Evolutionary conservation across 768 basidiomycete genomes (phyloP).

Genomic region (Podaxis sp.): DNA sequence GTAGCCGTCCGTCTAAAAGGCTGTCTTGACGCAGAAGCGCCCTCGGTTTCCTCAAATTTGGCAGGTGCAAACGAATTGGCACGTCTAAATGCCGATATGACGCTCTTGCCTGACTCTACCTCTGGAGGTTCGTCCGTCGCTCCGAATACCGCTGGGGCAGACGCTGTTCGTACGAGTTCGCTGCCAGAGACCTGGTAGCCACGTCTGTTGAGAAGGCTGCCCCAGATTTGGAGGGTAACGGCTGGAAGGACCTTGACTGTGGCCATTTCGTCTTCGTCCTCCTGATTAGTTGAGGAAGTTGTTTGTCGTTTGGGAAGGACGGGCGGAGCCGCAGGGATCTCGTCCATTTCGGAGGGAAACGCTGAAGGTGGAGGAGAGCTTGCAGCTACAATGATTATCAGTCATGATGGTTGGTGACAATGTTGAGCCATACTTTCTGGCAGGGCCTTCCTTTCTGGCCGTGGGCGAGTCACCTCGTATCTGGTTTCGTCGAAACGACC

Average conservation of each 20-base stretch:
- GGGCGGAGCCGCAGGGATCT: background rate
- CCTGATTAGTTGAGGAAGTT: constrained; percentile 8
- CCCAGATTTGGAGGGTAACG: constrained; percentile 69
- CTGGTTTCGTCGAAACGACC: constrained; percentile 63
- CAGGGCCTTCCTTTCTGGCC: constrained; percentile 51
- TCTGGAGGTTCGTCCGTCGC: constrained; percentile 11
- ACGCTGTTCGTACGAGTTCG: constrained; percentile 56
- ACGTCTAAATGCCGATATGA: constrained; percentile 62
- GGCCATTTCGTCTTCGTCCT: constrained; percentile 62
- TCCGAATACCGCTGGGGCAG: constrained; percentile 15
- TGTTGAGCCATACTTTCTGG: constrained; percentile 22
- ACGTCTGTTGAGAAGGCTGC: constrained; percentile 60
- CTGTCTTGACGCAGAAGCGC: constrained; percentile 23
- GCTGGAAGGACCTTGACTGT: constrained; percentile 57
- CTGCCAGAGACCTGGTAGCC: constrained; percentile 64
- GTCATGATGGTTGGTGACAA: background rate
- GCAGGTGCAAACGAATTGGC: constrained; percentile 62
- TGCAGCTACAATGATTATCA: constrained; percentile 15
- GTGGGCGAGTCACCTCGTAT: constrained; percentile 58
- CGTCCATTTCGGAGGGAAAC: constrained; percentile 17
- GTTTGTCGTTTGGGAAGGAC: constrained; percentile 14
- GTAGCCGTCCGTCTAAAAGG: constrained; percentile 47
- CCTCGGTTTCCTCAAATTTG: constrained; percentile 17
- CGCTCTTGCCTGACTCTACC: constrained; percentile 24
- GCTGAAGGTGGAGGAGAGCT: constrained; percentile 23